Base-by-base conservation (phyloP, 2,329 filamentous ascomycete species). In the Zopfia rhizophila region DNA sequence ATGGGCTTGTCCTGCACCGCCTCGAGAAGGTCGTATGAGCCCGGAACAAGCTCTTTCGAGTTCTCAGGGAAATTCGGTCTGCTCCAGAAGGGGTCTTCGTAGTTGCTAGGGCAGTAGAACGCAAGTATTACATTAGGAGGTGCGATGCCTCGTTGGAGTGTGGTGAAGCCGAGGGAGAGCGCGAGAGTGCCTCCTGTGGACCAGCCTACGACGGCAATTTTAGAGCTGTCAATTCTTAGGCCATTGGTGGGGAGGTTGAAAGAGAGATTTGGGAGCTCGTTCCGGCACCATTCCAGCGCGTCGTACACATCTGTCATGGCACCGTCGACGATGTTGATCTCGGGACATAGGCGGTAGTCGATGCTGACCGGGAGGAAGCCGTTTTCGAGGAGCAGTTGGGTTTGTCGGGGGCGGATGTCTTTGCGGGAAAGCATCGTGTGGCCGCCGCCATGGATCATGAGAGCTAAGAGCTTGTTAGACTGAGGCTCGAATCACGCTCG, bases 331-430 rank as follows among this genome's bases (percentile, higher is more conserved):
- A 82, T 53, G 14, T 61, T 74, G 3, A 73, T 65, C 30, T 81
- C 77, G 0, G 79, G 80, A 44, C 78, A 82, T 1, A 82, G 69
- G 0, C 78, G 64, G 48, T 82, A 79, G 53, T 82, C 79, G 0
- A 81, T 39, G 48, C 74, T 78, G 8, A 82, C 58, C 0, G 79
- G 77, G 2, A 81, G 56, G 28, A 81, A 67, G 0, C 76, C 74
- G 4, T 58, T 37, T 1, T 61, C 45, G 0, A 80, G 62, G 0
- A 81, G 65, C 1, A 61, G 45, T 4, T 56, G 38, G 0, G 65
- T 73, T 41, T 81, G 78, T 3, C 45, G 35, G 2, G 67, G 63
- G 2, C 70, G 60, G 4, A 78, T 53, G 5, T 69, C 72, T 29
- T 69, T 68, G 6, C 74, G 63, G 0, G 69, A 72, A 7, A 76